A percentile compares a stretch with the other conserved stretches of the same genome.
phyloP scores from a whole-genome alignment of 2,329 filamentous ascomycete genomes.

The Endocalyx cinctus region DNA sequence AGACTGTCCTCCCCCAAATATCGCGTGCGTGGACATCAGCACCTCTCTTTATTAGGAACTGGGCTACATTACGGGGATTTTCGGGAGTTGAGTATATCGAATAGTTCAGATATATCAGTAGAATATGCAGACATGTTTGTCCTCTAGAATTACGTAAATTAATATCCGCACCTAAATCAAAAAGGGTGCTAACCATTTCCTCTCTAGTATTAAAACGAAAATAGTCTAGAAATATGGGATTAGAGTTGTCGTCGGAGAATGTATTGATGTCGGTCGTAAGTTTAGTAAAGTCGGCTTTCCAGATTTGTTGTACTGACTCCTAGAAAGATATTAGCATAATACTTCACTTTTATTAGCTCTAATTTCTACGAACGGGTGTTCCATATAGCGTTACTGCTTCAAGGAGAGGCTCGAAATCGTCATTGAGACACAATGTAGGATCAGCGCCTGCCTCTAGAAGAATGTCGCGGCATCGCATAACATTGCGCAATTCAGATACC shows the following conservation, averaged over 20 bases:
- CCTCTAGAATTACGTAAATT: not conserved
- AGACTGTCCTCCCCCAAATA: not conserved
- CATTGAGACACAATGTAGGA: not conserved
- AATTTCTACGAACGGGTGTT: not conserved
- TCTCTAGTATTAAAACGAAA: no score
- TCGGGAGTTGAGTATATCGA: no score
- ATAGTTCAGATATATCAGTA: no score
- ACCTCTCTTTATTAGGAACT: not conserved
- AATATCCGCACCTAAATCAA: conserved; percentile 1
- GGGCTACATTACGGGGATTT: no score
- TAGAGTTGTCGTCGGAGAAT: no score
- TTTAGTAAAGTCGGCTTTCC: no score
- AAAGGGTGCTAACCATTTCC: not conserved
- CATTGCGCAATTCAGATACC: no score
- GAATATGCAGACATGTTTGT: conserved; percentile 1
- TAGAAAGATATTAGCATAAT: no score
- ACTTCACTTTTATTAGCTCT: no score
- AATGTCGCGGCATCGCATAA: not conserved
- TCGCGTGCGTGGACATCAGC: not conserved
- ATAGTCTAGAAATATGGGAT: no score
- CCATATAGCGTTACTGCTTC: not conserved
- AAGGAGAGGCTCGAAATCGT: not conserved
- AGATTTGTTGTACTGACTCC: no score
- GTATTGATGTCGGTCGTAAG: no score
- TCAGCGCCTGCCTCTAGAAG: conserved; percentile 3